phyloP scores from a whole-genome alignment of 2,329 filamentous ascomycete genomes.

The Colletotrichum graminicola region DNA sequence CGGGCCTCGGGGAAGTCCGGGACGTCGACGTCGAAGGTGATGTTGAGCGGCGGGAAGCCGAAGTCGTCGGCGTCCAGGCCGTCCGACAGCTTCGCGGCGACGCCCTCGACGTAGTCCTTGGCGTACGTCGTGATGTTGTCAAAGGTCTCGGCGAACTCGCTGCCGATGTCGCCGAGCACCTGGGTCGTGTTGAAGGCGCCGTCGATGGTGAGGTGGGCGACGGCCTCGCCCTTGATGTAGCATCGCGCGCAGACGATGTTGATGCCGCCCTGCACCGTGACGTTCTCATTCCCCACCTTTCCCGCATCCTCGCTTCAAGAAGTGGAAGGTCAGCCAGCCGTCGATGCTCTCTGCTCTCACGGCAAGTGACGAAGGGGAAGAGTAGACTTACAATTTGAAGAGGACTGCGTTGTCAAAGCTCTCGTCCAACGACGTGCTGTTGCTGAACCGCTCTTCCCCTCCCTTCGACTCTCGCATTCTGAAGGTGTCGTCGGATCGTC shows the following conservation, averaged over 20 bases:
- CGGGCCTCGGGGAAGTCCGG: slow-evolving; percentile 56
- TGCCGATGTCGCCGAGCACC: slow-evolving; percentile 50
- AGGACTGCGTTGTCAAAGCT: slow-evolving; percentile 56
- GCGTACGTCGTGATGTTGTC: slow-evolving; percentile 52
- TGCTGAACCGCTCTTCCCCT: slow-evolving; percentile 38
- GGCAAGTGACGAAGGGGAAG: too few relatives aligned
- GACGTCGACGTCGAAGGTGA: slow-evolving; percentile 59
- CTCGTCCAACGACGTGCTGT: slow-evolving; percentile 52
- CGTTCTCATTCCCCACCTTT: slow-evolving; percentile 40
- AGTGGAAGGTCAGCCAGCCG: neutral
- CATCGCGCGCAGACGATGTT: slow-evolving; percentile 62
- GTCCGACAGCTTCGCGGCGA: slow-evolving; percentile 46
- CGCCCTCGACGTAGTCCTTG: slow-evolving; percentile 50
- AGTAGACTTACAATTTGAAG: slow-evolving; percentile 49
- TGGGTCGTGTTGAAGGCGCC: slow-evolving; percentile 56
- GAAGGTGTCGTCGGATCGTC: slow-evolving; percentile 23
- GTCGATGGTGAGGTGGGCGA: slow-evolving; percentile 56
- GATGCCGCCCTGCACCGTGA: slow-evolving; percentile 47
- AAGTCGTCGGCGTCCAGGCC: slow-evolving; percentile 49
- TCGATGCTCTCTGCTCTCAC: too few relatives aligned
- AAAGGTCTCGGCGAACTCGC: slow-evolving; percentile 50
- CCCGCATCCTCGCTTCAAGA: slow-evolving; percentile 29
- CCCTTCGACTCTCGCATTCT: slow-evolving; percentile 17
- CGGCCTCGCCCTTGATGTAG: slow-evolving; percentile 62
- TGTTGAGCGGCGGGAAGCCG: slow-evolving; percentile 53